phyloP scores from a whole-genome alignment of 495 filamentous ascomycete genomes.

The Xylaria cubensis region DNA sequence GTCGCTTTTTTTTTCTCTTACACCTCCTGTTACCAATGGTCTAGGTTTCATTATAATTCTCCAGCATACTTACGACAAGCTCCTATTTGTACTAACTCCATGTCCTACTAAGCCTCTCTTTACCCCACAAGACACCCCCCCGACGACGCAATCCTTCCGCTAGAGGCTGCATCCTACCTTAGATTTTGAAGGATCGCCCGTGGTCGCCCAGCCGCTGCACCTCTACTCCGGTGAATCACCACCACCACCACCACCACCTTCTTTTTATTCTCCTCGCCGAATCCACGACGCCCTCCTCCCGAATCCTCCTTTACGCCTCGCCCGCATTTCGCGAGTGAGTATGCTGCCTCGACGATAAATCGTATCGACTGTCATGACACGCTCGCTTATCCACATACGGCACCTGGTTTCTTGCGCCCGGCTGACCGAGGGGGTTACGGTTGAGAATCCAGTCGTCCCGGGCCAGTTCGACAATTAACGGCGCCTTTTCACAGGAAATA shows the following conservation, averaged over 20 bases:
- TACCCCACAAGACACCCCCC: conserved; percentile 26
- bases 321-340: conserved; percentile 22
- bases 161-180: conserved; percentile 13
- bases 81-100: conserved; percentile 1
- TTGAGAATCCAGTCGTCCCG: conserved; percentile 38
- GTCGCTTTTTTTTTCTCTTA: background rate
- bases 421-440: conserved; percentile 36
- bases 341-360: conserved; percentile 20
- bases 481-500: background rate
- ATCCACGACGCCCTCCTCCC: conserved; percentile 18
- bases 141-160: conserved; percentile 18
- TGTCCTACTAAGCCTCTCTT: conserved; percentile 4
- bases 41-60: background rate
- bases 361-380: conserved; percentile 38
- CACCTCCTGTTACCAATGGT: conserved; percentile 1
- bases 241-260: conserved; percentile 4
- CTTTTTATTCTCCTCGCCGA: conserved; percentile 28
- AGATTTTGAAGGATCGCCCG: conserved; percentile 3
- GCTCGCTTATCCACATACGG: conserved; percentile 30
- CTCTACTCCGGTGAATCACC: conserved; percentile 11
- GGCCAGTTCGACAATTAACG: conserved; percentile 18
- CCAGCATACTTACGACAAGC: background rate
- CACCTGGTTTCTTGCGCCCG: conserved; percentile 38
- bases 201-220: conserved; percentile 7
- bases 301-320: conserved; percentile 10